Evolutionary conservation across 768 basidiomycete genomes (phyloP), one percentile per base, ranked within the genome.

Genomic region (Tylopilus felleus): DNA sequence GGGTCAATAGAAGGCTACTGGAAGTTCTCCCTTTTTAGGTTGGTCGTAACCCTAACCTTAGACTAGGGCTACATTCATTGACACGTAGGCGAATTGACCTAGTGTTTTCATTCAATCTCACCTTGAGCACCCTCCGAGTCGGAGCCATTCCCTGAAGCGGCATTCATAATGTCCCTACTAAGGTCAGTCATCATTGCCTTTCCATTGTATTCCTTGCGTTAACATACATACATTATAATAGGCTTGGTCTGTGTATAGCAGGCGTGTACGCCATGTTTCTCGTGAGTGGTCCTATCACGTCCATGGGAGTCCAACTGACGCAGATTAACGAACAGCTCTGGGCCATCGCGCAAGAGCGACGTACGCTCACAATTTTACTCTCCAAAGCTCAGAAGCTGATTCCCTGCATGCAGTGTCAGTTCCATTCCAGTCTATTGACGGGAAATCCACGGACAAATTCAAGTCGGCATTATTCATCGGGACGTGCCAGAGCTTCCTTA

Each of bases 251-350:
- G 58, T 98, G 95, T 69, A 80, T 93, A 13, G 72, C 79, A 9
- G 95, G 95, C 50, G 94, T 98, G 42, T 98, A 98, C 67, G 82
- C 88, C 22, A 93, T 93, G 80, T 98, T 97, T 69, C 76, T 98
- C 60, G 89, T 89, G 63, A 71, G 86, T 68, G 51, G 49, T 23
- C 55, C 1, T n/a, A 38, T 31, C 43, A 17, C 6, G n/a, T 42
- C 40, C 21, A 6, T n/a, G 16, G n/a, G 8, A 25, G 33, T 41
- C n/a, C 49, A 23, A 27, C n/a, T 62, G 35, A 58, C 48, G 33
- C 25, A 45, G 45, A 45, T 38, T 40, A 22, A 19, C 54, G 23
- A 51, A 8, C 59, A 93, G 91, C 70, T 93, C 47, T 92, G 93
- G 93, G 93, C 90, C 12, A 82, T 95, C 41, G 90, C 93, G 9